Evolutionary conservation across 2,329 filamentous ascomycete species (phyloP), one percentile per base, ranked within the genome.

Genomic region (Fusarium decemcellulare): DNA sequence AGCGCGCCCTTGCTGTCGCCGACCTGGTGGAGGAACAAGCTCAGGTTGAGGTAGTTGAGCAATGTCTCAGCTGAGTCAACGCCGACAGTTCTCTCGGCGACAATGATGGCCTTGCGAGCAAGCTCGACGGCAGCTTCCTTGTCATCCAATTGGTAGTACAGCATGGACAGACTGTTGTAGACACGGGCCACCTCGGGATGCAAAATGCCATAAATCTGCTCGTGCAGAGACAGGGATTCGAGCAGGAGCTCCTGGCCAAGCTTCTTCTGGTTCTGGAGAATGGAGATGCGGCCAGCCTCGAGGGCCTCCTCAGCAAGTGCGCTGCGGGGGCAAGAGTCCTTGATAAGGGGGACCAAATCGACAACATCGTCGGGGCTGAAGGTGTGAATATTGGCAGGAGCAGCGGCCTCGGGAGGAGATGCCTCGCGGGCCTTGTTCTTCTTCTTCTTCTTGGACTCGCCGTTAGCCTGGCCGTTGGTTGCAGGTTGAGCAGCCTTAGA

Each of bases 141-240:
- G 84, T 99, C 96, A 58, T 98, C 96, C n/a, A 97, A 88, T 79
- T 97, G 93, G 81, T 97, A 98, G 84, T 98, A 98, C 59, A 98
- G 87, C 86, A 97, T 97, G 4, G 96, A 97, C 47, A 99, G 83
- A 55, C 93, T 94, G 81, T 97, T 95, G 85, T 99, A 99, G 30
- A 97, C 92, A 69, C 95, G 91, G 48, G 95, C 96, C 63, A 98
- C 95, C 82, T 99, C 96, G 2, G 96, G 95, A 78, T 99, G 96
- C 29, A 99, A 87, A 61, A 98, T 97, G 65, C 96, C 96, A 76
- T 99, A 99, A 72, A 99, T 98, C 81, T 99, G 96, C 85, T 99
- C 96, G 76, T 99, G 95, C 44, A 99, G 85, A 47, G 96, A 97
- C 65, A 99, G 84, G 39, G 95, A 98, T 81, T 99, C 96, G n/a